phyloP scores from a whole-genome alignment of 805 yeast genomes.

The Teunomyces panamensis region DNA sequence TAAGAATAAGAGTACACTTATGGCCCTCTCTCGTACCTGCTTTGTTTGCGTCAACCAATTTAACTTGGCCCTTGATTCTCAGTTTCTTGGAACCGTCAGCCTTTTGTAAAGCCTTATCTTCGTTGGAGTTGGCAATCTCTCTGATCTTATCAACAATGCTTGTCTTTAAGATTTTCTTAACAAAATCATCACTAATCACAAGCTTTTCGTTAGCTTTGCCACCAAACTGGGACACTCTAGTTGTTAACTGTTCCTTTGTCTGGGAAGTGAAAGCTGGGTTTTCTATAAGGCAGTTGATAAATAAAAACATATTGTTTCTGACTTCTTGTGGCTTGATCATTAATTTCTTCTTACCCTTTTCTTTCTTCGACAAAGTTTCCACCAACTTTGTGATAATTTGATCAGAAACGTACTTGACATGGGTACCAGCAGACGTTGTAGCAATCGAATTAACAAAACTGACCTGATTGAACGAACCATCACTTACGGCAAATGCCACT shows the following conservation, averaged over 20 bases:
- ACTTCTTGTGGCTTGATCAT: slow-evolving; percentile 86
- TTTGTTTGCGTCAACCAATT: slow-evolving; percentile 90
- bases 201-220: slow-evolving; percentile 57
- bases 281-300: slow-evolving; percentile 87
- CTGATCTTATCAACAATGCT: slow-evolving; percentile 69
- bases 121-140: slow-evolving; percentile 84
- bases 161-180: slow-evolving; percentile 66
- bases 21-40: slow-evolving; percentile 94
- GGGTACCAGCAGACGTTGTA: slow-evolving; percentile 96
- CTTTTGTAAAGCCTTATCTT: slow-evolving; percentile 80
- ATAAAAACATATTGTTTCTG: slow-evolving; percentile 83
- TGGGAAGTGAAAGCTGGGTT: slow-evolving; percentile 98
- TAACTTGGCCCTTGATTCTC: slow-evolving; percentile 84
- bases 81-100: slow-evolving; percentile 83
- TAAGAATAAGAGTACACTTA: slow-evolving; percentile 87
- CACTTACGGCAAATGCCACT: slow-evolving; percentile 90
- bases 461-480: slow-evolving; percentile 86
- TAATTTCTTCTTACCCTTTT: slow-evolving; percentile 61
- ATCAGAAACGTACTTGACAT: slow-evolving; percentile 81
- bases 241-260: slow-evolving; percentile 92
- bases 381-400: slow-evolving; percentile 75
- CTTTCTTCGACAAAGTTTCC: slow-evolving; percentile 61
- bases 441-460: slow-evolving; percentile 98
- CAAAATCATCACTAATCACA: slow-evolving; percentile 72
- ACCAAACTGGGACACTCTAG: slow-evolving; percentile 86